Evolutionary conservation across 140 eudicot species (phyloP).

Genomic region (Flaveria floridana): DNA sequence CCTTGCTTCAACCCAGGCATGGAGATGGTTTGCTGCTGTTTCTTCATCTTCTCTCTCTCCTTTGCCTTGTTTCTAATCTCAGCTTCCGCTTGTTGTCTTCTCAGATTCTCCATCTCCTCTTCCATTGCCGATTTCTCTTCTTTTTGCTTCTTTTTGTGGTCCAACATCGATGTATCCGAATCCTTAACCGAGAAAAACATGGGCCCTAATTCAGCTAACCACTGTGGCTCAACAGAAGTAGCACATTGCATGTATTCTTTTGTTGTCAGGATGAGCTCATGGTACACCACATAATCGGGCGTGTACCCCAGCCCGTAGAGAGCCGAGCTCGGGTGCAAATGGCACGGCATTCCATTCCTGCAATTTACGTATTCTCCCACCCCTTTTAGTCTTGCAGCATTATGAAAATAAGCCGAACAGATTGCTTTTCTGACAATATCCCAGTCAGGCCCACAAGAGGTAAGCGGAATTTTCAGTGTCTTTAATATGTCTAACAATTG

Average conservation of each 20-base stretch:
- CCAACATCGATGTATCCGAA: slow-evolving; percentile 81
- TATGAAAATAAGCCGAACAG: slow-evolving; percentile 90
- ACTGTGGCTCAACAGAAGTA: slow-evolving; percentile 87
- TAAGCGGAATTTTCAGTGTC: slow-evolving; percentile 63
- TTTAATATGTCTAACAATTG: slow-evolving; percentile 80
- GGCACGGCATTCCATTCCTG: slow-evolving; percentile 86
- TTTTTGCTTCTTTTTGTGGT: slow-evolving; percentile 87
- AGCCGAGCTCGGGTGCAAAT: slow-evolving; percentile 88
- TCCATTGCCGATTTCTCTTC: slow-evolving; percentile 83
- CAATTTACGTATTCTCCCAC: slow-evolving; percentile 83
- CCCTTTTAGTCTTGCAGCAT: slow-evolving; percentile 80
- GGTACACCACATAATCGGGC: slow-evolving; percentile 90
- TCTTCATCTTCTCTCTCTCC: slow-evolving; percentile 56
- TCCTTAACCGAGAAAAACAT: slow-evolving; percentile 94
- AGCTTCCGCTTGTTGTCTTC: slow-evolving; percentile 51
- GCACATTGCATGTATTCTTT: slow-evolving; percentile 97
- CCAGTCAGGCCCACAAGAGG: slow-evolving; percentile 86
- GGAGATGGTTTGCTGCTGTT: slow-evolving; percentile 60
- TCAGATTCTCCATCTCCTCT: slow-evolving; percentile 80
- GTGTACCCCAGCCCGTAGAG: slow-evolving; percentile 81
- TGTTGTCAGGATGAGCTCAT: slow-evolving; percentile 66
- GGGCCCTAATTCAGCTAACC: slow-evolving; percentile 97
- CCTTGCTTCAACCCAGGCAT: slow-evolving; percentile 69
- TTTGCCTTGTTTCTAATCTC: slow-evolving; percentile 45
- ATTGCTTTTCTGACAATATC: slow-evolving; percentile 81